phyloP scores from a whole-genome alignment of 1,139 yeast species.

The Candida smagusa region DNA sequence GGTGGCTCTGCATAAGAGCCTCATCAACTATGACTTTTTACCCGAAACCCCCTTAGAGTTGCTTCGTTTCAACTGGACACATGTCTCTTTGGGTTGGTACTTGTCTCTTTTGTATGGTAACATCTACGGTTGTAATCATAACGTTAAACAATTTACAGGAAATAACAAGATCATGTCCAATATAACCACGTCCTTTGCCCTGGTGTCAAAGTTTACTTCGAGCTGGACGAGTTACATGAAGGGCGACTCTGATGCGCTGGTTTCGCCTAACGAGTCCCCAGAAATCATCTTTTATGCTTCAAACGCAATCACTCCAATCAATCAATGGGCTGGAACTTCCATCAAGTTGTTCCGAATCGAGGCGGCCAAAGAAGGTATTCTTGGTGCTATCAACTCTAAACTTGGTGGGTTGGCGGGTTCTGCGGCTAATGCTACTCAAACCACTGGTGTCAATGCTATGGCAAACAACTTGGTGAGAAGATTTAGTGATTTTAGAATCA shows the following conservation, averaged over 20 bases:
- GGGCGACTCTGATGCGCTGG: conserved; percentile 11
- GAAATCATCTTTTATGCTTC: conserved; percentile 20
- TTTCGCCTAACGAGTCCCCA: conserved; percentile 4
- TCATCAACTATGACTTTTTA: conserved; percentile 31
- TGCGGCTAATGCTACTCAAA: conserved; percentile 25
- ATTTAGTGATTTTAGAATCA: conserved; percentile 42
- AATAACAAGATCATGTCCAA: conserved; percentile 31
- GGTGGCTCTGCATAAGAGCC: conserved; percentile 17
- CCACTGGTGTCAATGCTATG: conserved; percentile 51
- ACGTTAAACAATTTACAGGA: conserved; percentile 20
- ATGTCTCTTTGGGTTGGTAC: conserved; percentile 74
- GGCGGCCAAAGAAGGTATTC: conserved; percentile 38
- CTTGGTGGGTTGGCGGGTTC: conserved; percentile 14
- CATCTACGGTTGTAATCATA: conserved; percentile 48
- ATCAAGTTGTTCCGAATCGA: conserved; percentile 61
- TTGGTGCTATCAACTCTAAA: conserved; percentile 24
- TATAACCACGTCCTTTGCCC: conserved; percentile 39
- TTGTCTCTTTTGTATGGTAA: conserved; percentile 64
- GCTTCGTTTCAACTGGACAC: conserved; percentile 59
- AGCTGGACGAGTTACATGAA: conserved; percentile 35
- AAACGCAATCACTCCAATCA: conserved; percentile 26
- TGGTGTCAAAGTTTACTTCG: conserved; percentile 43
- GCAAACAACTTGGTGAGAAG: conserved; percentile 48
- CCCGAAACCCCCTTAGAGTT: conserved; percentile 44
- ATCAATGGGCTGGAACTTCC: conserved; percentile 65